phyloP scores from a whole-genome alignment of 129 eudicot species.

The Centella asiatica region DNA sequence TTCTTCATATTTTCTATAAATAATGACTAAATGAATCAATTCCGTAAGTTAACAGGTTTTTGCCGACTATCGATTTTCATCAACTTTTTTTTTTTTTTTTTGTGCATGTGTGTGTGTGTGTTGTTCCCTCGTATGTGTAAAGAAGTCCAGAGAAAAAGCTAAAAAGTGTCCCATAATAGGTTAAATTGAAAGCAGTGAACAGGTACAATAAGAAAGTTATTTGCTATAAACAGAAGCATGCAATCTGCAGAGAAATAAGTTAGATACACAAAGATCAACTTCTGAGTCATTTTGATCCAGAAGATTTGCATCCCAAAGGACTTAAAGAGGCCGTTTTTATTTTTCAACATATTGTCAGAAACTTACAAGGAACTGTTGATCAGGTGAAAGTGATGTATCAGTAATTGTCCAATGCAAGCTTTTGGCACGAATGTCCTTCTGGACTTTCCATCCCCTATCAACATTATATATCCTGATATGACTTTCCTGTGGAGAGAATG shows the following conservation, averaged over 20 bases:
- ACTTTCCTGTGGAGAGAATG: conserved; percentile 48
- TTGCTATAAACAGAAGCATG: neutral
- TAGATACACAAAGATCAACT: neutral
- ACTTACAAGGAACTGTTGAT: conserved; percentile 86
- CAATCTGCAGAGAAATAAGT: neutral
- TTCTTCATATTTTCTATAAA: neutral
- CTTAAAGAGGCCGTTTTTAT: too few relatives aligned
- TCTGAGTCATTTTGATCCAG: too few relatives aligned
- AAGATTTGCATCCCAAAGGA: neutral
- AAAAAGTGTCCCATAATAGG: neutral
- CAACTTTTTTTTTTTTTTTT: too few relatives aligned
- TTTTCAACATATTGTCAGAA: neutral
- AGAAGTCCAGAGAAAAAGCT: too few relatives aligned
- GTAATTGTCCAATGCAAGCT: conserved; percentile 93
- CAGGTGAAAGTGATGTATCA: conserved; percentile 88
- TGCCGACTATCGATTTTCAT: neutral
- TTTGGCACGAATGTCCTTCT: conserved; percentile 69
- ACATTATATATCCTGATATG: conserved; percentile 66
- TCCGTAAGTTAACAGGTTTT: too few relatives aligned
- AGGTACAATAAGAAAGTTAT: neutral
- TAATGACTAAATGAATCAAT: too few relatives aligned
- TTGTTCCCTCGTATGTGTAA: too few relatives aligned
- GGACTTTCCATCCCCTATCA: conserved; percentile 66
- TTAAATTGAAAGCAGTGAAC: neutral
- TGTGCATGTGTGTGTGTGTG: too few relatives aligned